Evolutionary conservation across 768 basidiomycete species (phyloP), one percentile per base, ranked within the genome.

Genomic region (Leccinum pellstonianum): DNA sequence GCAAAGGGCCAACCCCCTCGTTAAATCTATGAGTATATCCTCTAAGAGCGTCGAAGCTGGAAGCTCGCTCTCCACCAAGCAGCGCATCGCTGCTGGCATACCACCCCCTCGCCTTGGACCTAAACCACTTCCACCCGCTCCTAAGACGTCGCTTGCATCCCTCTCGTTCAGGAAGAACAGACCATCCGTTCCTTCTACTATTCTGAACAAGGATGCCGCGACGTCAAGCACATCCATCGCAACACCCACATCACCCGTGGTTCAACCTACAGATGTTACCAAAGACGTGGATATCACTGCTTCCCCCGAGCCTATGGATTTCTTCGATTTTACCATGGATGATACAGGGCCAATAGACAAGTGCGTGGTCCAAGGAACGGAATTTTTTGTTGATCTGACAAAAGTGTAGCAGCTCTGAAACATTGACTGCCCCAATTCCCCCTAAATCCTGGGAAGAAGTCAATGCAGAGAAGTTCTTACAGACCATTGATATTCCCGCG

Each of bases 41-140:
- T 50, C 69, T 33, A 23, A 58, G 31, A 71, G 61, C 21, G 62
- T 69, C 29, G 71, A 63, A 46, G 64, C 63, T 48, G 72, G 71
- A 35, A 78, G 75, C 58, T 75, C 77, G 10, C 75, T 85, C 29
- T 73, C 77, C 37, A 85, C 82, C 2, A 85, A 85, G 65, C 79
- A 82, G 54, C 77, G 81, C 6, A 65, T 85, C 5, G 74, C 76
- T 25, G 75, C 77, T 47, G 75, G 73, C 10, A 78, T 80, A 14
- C 67, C 77, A 23, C 73, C 68, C 9, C 77, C 75, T 21, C 63
- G 49, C 23, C 52, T 69, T 12, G 62, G 62, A 3, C 77, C 82
- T 0, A 83, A 76, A 63, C 70, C 72, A 1, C 69, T 73, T 52
- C 64, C 57, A 46, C 51, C 31, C 12, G 33, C 37, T 25, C 63